Evolutionary conservation across 169 alveolate species (phyloP).

Genomic region (Cryptosporidium tyzzeri): DNA sequence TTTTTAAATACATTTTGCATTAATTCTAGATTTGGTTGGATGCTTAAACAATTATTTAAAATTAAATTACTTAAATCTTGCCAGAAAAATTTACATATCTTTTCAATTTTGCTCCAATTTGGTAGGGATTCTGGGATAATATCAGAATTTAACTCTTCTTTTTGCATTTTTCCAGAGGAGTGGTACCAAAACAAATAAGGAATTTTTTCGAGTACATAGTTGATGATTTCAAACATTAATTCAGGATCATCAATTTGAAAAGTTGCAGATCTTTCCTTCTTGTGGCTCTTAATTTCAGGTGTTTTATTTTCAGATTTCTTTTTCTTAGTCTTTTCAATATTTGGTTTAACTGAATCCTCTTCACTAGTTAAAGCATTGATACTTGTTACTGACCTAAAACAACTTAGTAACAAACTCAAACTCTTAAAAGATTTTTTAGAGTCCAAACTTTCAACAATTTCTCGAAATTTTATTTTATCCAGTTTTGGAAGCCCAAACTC

Average conservation of each 20-base stretch:
- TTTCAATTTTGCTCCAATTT: constrained; percentile 41
- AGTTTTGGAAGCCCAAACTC: constrained; percentile 23
- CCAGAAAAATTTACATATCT: constrained; percentile 19
- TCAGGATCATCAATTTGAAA: constrained; percentile 69
- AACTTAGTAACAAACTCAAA: constrained; percentile 9
- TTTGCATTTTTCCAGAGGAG: constrained; percentile 30
- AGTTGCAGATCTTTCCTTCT: background rate
- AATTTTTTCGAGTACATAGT: background rate
- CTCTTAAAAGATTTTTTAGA: constrained; percentile 10
- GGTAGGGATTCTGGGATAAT: constrained; percentile 11
- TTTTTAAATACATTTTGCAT: constrained; percentile 24
- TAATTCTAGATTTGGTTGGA: constrained; percentile 34
- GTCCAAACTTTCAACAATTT: background rate
- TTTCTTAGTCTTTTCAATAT: constrained; percentile 18
- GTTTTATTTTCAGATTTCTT: background rate
- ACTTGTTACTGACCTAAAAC: constrained; percentile 59
- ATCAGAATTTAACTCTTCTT: background rate
- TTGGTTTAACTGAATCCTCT: background rate
- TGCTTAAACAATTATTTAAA: constrained; percentile 38
- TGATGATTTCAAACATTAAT: constrained; percentile 28
- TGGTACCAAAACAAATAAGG: constrained; percentile 36
- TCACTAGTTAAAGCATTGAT: constrained; percentile 14
- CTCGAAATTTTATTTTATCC: background rate
- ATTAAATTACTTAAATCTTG: constrained; percentile 40
- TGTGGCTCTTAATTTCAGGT: background rate